Evolutionary conservation across 768 basidiomycete genomes (phyloP).

Genomic region (Leucocoprinus leucothites): DNA sequence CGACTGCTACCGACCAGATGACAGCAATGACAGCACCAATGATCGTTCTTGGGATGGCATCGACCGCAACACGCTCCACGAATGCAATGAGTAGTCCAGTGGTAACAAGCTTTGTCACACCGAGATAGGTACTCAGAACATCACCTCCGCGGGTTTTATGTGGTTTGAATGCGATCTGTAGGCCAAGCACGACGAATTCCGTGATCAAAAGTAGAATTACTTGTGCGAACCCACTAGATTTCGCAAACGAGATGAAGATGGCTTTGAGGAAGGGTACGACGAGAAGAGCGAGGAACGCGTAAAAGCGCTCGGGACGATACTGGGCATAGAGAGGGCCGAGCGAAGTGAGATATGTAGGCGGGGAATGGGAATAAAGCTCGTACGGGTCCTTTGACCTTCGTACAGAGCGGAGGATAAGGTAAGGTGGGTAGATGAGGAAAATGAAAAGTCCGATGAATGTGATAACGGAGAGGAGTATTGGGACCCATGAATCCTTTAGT

Average conservation of each 20-base stretch:
- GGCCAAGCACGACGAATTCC: constrained; percentile 58
- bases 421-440: constrained; percentile 45
- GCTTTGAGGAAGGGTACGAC: constrained; percentile 63
- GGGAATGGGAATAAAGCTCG: constrained; percentile 28
- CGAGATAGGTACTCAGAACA: constrained; percentile 63
- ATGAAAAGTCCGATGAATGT: constrained; percentile 50
- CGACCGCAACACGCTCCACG: constrained; percentile 57
- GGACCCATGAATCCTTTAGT: constrained; percentile 82
- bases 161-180: constrained; percentile 55
- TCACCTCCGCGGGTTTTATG: constrained; percentile 68
- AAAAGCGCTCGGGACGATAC: constrained; percentile 65
- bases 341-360: constrained; percentile 31
- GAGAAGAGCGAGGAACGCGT: constrained; percentile 60
- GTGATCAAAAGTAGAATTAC: constrained; percentile 63
- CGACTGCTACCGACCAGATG: constrained; percentile 65
- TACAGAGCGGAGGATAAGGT: constrained; percentile 47
- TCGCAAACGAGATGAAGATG: constrained; percentile 66
- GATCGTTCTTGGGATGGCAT: constrained; percentile 76
- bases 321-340: constrained; percentile 63
- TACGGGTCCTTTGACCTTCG: constrained; percentile 21
- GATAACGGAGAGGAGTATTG: constrained; percentile 75
- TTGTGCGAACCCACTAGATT: constrained; percentile 62
- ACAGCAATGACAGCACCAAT: constrained; percentile 76
- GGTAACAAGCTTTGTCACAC: constrained; percentile 64
- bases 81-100: constrained; percentile 78